Evolutionary conservation across 2,329 filamentous ascomycete species (phyloP).

Genomic region (Verticillium dahliae): DNA sequence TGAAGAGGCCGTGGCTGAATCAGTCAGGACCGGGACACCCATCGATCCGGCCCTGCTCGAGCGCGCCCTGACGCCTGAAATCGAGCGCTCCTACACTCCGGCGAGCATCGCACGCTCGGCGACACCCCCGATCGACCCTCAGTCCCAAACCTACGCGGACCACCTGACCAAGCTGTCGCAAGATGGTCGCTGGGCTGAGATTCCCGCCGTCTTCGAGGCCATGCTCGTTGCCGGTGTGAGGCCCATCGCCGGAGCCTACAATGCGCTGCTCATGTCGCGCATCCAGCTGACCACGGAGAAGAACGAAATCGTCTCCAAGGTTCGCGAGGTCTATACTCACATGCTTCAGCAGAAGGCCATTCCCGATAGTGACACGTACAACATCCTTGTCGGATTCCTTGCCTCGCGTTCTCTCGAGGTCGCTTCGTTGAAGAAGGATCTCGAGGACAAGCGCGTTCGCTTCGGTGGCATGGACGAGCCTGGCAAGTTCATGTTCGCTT

Average conservation of each 20-base stretch:
- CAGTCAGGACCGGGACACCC: constrained; percentile 26
- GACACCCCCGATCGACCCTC: constrained; percentile 55
- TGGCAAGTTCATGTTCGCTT: constrained; percentile 82
- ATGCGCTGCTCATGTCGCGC: constrained; percentile 77
- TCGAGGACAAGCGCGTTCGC: constrained; percentile 77
- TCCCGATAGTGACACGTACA: constrained; percentile 81
- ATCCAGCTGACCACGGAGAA: constrained; percentile 74
- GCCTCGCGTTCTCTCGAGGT: constrained; percentile 77
- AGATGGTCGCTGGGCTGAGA: constrained; percentile 71
- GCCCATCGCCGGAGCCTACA: constrained; percentile 84
- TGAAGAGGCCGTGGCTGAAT: constrained; percentile 33
- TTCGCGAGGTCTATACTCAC: constrained; percentile 89
- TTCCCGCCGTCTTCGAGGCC: constrained; percentile 83
- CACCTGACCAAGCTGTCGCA: constrained; percentile 71
- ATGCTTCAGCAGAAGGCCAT: constrained; percentile 83
- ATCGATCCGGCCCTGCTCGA: constrained; percentile 33
- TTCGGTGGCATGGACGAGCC: constrained; percentile 81
- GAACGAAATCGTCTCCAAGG: constrained; percentile 82
- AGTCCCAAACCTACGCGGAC: constrained; percentile 67
- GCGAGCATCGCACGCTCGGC: constrained; percentile 46
- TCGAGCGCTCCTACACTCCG: constrained; percentile 34
- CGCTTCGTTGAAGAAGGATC: constrained; percentile 59
- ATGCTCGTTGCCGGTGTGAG: constrained; percentile 78
- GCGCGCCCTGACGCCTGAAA: constrained; percentile 29
- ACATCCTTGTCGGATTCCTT: constrained; percentile 77